Conservation (phyloP, 2,329 filamentous ascomycete genomes). For the Monilinia polystroma region DNA sequence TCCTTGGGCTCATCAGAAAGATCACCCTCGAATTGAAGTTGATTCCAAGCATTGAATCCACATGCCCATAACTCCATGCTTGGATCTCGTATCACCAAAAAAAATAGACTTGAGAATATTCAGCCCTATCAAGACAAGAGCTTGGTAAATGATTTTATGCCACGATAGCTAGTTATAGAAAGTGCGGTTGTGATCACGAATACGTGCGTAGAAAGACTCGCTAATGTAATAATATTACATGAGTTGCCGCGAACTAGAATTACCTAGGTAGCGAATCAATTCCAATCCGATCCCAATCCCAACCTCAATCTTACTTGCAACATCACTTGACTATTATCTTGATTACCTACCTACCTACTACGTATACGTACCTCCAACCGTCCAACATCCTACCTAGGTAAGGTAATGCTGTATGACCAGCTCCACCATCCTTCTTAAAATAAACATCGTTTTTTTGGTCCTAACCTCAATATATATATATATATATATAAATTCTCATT, state of each 20-base stretch:
- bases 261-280: not conserved
- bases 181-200: not conserved
- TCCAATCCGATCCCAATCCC: no score
- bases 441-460: slow-evolving; percentile 6
- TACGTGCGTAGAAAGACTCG: not conserved
- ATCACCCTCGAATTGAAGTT: slow-evolving; percentile 46
- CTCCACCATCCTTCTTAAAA: slow-evolving; percentile 10
- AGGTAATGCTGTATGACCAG: slow-evolving; percentile 1
- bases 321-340: no score
- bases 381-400: not conserved
- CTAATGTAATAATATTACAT: slow-evolving; percentile 5
- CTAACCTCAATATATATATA: not conserved
- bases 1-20: slow-evolving; percentile 47
- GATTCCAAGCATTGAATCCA: slow-evolving; percentile 60
- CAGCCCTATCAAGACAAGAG: slow-evolving; percentile 2
- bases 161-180: not conserved
- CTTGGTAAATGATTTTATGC: not conserved
- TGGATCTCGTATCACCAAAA: not conserved
- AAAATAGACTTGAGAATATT: not conserved
- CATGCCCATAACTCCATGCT: slow-evolving; percentile 52
- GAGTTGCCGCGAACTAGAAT: slow-evolving; percentile 5
- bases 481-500: not conserved
- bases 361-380: no score
- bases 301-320: no score
- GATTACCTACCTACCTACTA: no score